Percentiles rank a stretch among this genome's conserved stretches.
Conservation (phyloP, 2,329 filamentous ascomycete genomes). For the Aspergillus bombycis region DNA sequence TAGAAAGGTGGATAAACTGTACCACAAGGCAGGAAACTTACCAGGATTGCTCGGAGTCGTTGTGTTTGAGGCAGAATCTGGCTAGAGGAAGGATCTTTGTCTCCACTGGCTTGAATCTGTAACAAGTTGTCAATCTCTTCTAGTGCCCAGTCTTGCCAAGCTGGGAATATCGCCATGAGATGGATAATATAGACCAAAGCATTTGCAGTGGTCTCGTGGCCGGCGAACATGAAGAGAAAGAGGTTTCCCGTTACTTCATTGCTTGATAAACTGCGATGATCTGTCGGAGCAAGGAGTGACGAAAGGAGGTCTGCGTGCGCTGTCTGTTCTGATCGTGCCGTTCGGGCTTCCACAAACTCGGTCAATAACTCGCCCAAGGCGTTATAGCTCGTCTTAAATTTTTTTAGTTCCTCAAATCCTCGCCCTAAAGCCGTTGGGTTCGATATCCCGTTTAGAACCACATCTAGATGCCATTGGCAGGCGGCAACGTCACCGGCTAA, state of each 20-base stretch:
- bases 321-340: background rate
- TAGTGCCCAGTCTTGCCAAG: slow-evolving; percentile 8
- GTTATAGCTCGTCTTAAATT: too few species aligned
- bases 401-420: background rate
- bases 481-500: background rate
- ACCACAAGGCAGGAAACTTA: background rate
- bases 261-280: background rate
- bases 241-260: slow-evolving; percentile 5
- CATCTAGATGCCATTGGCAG: background rate
- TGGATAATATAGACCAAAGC: slow-evolving; percentile 3
- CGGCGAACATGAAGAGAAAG: slow-evolving; percentile 10
- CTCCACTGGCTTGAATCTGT: too few species aligned
- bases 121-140: slow-evolving; percentile 3
- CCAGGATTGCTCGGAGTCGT: slow-evolving; percentile 6
- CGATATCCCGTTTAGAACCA: background rate
- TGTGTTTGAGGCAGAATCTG: background rate
- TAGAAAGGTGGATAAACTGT: background rate
- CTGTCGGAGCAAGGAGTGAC: background rate
- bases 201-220: slow-evolving; percentile 11
- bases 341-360: background rate
- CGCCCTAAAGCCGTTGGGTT: background rate
- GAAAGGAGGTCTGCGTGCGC: slow-evolving; percentile 1
- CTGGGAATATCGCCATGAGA: slow-evolving; percentile 7
- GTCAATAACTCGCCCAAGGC: background rate
- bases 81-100: background rate